phyloP scores from a whole-genome alignment of 2,329 filamentous ascomycete species.

The Cryphonectria naterciae region DNA sequence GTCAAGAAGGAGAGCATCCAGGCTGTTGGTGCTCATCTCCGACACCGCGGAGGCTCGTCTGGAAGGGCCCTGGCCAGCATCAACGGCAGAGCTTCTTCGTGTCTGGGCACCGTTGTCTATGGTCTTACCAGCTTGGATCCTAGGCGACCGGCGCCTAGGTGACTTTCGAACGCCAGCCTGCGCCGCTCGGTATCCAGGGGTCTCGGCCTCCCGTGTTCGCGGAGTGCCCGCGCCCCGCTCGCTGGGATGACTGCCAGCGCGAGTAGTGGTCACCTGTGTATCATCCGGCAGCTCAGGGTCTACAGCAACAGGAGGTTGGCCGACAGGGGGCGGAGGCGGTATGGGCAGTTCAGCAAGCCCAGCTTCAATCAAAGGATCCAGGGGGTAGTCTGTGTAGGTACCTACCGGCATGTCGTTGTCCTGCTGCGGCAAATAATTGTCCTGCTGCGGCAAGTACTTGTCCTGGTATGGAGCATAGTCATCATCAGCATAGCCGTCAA shows the following conservation, averaged over 20 bases:
- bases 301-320: neutral
- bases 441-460: neutral
- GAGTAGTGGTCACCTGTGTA: neutral
- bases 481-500: neutral
- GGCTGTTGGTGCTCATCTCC: neutral
- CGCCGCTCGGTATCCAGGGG: neutral
- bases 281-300: neutral
- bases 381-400: neutral
- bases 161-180: neutral
- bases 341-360: neutral
- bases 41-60: neutral
- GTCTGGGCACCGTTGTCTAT: neutral
- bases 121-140: neutral
- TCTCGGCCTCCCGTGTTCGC: neutral
- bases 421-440: neutral
- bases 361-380: neutral
- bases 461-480: neutral
- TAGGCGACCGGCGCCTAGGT: neutral
- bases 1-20: neutral
- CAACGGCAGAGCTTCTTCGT: neutral
- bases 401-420: constrained; percentile 1
- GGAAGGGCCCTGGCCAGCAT: neutral
- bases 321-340: neutral
- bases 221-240: neutral
- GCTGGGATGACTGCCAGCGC: neutral